phyloP scores from a whole-genome alignment of 2,329 filamentous ascomycete species.

The Chrysoporthe cubensis region DNA sequence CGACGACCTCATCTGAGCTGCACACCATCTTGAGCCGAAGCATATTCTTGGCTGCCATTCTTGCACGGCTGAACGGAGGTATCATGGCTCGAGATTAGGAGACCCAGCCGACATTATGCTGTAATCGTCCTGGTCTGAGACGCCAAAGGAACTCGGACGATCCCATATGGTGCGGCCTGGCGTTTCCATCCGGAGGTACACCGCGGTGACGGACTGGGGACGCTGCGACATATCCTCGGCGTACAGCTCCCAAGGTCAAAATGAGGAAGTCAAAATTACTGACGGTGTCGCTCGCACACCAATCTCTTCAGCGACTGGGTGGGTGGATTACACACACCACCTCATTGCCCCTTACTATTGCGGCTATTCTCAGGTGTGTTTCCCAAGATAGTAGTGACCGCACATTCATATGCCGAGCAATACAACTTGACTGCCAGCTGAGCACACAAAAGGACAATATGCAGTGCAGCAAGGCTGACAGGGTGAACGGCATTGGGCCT shows the following conservation, averaged over 20 bases:
- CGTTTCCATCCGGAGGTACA: not conserved
- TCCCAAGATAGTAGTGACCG: not conserved
- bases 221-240: not conserved
- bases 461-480: conserved; percentile 7
- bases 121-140: no score
- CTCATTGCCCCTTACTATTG: not conserved
- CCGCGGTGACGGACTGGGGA: not conserved
- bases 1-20: not conserved
- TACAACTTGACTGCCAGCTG: not conserved
- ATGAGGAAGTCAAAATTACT: not conserved
- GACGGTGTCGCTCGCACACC: not conserved
- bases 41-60: not conserved
- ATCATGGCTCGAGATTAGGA: not conserved
- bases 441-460: not conserved
- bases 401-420: not conserved
- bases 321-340: not conserved
- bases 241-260: not conserved
- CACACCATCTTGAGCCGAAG: not conserved
- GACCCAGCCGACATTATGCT: not conserved
- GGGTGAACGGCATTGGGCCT: not conserved
- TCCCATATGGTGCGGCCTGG: not conserved
- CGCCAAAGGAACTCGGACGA: not conserved
- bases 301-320: not conserved
- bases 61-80: not conserved
- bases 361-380: not conserved